phyloP scores from a whole-genome alignment of 2,329 filamentous ascomycete species.

The Seiridium cupressi region DNA sequence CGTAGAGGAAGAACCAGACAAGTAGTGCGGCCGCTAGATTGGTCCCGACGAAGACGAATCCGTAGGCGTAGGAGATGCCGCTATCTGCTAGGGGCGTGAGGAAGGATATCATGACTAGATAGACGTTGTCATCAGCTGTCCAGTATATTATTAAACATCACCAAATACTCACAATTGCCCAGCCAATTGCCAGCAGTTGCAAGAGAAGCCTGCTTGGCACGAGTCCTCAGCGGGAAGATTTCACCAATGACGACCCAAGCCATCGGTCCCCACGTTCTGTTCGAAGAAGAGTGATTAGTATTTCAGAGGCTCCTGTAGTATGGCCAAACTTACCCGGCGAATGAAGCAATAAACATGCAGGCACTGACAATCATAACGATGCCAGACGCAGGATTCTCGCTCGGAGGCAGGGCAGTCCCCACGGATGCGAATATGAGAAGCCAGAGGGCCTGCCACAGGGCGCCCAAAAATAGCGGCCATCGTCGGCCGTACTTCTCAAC shows the following conservation, averaged over 20 bases:
- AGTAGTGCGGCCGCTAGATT: slow-evolving; percentile 57
- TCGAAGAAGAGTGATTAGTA: neutral
- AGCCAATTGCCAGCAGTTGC: slow-evolving; percentile 55
- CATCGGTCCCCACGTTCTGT: slow-evolving; percentile 65
- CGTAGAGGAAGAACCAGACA: slow-evolving; percentile 70
- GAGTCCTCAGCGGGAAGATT: slow-evolving; percentile 58
- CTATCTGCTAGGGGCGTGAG: slow-evolving; percentile 65
- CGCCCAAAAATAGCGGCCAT: slow-evolving; percentile 63
- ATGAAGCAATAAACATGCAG: slow-evolving; percentile 73
- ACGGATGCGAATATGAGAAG: slow-evolving; percentile 64
- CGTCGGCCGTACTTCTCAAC: slow-evolving; percentile 69
- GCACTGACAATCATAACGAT: slow-evolving; percentile 57
- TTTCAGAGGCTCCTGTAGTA: neutral
- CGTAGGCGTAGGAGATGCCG: slow-evolving; percentile 61
- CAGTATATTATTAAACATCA: neutral
- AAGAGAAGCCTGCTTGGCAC: slow-evolving; percentile 53
- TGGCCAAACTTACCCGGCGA: slow-evolving; percentile 39
- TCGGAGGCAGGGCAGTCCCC: slow-evolving; percentile 43
- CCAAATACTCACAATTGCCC: slow-evolving; percentile 46
- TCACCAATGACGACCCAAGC: slow-evolving; percentile 68
- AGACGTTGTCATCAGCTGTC: neutral
- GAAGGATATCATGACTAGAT: slow-evolving; percentile 60
- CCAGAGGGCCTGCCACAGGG: slow-evolving; percentile 65
- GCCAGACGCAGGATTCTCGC: slow-evolving; percentile 21
- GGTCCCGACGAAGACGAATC: slow-evolving; percentile 65